Conservation (phyloP, 1,139 yeast genomes). For the Blastobotrys arbuscula region DNA sequence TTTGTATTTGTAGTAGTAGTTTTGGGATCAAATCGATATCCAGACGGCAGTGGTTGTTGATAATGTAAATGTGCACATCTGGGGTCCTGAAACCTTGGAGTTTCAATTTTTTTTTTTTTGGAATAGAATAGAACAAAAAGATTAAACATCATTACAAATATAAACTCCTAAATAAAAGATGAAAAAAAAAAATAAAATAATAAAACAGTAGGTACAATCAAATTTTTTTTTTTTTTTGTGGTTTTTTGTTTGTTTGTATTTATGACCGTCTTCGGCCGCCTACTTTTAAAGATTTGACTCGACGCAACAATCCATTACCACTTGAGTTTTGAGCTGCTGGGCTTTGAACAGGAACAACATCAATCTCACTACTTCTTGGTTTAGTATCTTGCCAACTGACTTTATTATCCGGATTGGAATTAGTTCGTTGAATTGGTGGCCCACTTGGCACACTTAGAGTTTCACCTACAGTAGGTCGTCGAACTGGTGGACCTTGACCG, state of each 20-base stretch:
- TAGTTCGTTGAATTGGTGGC: slow-evolving; percentile 11
- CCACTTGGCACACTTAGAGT: neutral
- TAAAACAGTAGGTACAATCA: neutral
- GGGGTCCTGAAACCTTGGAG: no score
- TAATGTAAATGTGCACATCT: no score
- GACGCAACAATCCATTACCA: slow-evolving; percentile 53
- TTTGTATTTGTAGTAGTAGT: no score
- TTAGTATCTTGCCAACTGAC: slow-evolving; percentile 7
- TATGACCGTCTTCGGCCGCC: slow-evolving; percentile 20
- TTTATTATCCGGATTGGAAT: slow-evolving; percentile 9
- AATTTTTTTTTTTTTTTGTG: neutral
- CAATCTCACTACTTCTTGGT: slow-evolving; percentile 1
- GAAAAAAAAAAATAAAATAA: neutral
- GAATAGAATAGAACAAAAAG: no score
- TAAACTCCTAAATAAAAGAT: neutral
- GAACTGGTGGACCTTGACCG: slow-evolving; percentile 19
- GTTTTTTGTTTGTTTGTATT: no score
- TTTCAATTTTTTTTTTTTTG: no score
- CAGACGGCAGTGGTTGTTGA: no score
- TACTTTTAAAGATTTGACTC: slow-evolving; percentile 85
- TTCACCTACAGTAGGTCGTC: neutral
- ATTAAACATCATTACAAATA: no score
- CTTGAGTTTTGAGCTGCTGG: slow-evolving; percentile 12
- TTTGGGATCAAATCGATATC: no score
- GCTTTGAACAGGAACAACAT: no score